Evolutionary conservation across 2,329 filamentous ascomycete genomes (phyloP), one percentile per base, ranked within the genome.

Genomic region (Paecilomyces sp.): DNA sequence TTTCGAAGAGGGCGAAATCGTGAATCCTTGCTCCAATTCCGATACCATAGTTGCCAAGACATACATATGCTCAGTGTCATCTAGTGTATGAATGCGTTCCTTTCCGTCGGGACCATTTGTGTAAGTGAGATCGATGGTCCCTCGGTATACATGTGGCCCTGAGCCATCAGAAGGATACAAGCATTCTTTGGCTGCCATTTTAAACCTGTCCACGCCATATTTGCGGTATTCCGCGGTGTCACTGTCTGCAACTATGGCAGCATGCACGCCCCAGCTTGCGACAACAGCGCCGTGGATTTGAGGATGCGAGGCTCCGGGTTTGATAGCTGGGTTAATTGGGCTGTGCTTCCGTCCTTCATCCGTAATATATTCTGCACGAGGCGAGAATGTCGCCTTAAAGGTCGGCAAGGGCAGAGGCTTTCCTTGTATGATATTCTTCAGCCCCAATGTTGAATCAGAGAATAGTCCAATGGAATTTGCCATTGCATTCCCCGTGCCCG

Each of bases 211-310:
- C 33, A 81, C 80, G 12, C 93, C 93, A 68, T 89, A 87, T 65
- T 85, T 84, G 62, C 93, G 88, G 74, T 93, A 93, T 64, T 86
- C 88, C 0, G 84, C 79, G 0, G 92, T 95, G 73, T 97, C 93
- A 73, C 90, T 94, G 77, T 97, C 92, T 66, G 90, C 92, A 24
- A 97, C 91, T 3, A 97, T 82, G 51, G 88, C 87, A 31, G 92
- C 90, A 70, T 97, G 93, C 68, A 97, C 86, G 22, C 90, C 93
- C 83, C 95, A 96, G 72, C 89, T 94, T 53, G 88, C 88, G 1
- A 97, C 92, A 24, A 97, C 91, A 25, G 88, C 89, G 28, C 91
- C 92, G 67, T 89, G 83, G 2, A 83, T 67, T 3, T 65, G 70
- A 56, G 64, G 69, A 24, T 73, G 67, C 33, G 73, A 66, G n/a